A percentile compares a stretch with the other conserved stretches of the same genome.
phyloP scores from a whole-genome alignment of 148 eudicot genomes.

The Chenopodium album region DNA sequence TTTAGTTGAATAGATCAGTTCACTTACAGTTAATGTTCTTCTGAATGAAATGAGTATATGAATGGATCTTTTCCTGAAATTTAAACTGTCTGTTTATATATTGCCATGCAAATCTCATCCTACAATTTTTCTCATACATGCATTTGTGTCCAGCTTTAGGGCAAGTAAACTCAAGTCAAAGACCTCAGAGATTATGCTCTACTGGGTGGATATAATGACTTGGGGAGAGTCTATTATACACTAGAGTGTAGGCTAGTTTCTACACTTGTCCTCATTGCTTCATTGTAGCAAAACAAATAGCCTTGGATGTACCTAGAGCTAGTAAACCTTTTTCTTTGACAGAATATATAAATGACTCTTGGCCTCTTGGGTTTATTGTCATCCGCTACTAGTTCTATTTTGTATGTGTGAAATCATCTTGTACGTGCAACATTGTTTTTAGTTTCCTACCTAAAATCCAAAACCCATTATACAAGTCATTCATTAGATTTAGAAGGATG shows the following conservation, averaged over 20 bases:
- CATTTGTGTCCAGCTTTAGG: background rate
- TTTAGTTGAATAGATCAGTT: slow-evolving; percentile 4
- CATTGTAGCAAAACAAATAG: background rate
- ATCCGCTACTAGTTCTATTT: background rate
- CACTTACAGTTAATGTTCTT: background rate
- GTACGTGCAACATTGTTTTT: background rate
- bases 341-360: background rate
- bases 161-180: too few species aligned
- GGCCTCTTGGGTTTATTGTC: background rate
- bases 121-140: too few species aligned
- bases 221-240: background rate
- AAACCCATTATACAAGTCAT: background rate
- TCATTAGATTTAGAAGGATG: background rate
- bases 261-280: too few species aligned
- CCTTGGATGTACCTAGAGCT: background rate
- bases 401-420: background rate
- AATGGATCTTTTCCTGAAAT: background rate
- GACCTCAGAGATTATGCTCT: background rate
- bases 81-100: background rate
- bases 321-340: background rate
- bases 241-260: too few species aligned
- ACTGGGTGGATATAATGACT: background rate
- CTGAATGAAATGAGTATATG: background rate
- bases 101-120: background rate
- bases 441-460: background rate